Conservation (phyloP, 805 yeast genomes). For the Wickerhamiella lipophila region DNA sequence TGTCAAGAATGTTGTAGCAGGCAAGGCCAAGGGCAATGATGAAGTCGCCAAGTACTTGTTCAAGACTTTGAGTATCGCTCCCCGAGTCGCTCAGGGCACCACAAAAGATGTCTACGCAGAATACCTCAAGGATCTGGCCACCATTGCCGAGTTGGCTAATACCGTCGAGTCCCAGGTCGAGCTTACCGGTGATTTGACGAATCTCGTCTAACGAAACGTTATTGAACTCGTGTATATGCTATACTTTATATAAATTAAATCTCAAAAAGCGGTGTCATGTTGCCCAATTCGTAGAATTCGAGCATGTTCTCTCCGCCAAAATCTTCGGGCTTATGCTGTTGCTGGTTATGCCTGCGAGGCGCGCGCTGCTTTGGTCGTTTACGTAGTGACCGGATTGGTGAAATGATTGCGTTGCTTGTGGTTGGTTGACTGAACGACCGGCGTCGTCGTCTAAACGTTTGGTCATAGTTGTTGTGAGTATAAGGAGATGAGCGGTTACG, state of each 20-base stretch:
- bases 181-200: constrained; percentile 60
- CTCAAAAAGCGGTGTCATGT: constrained; percentile 27
- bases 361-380: constrained; percentile 13
- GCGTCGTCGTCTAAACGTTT: constrained; percentile 19
- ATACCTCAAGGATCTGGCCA: constrained; percentile 66
- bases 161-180: constrained; percentile 78
- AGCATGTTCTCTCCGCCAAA: constrained; percentile 24
- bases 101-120: constrained; percentile 51
- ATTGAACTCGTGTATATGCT: too few relatives aligned
- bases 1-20: constrained; percentile 23
- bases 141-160: constrained; percentile 70
- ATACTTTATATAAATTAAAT: constrained; percentile 10
- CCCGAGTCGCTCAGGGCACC: constrained; percentile 35
- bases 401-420: constrained; percentile 18
- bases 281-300: constrained; percentile 21
- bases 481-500: constrained; percentile 53
- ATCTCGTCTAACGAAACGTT: constrained; percentile 37
- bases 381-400: constrained; percentile 23
- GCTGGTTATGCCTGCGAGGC: constrained; percentile 1
- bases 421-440: constrained; percentile 18
- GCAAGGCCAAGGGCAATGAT: constrained; percentile 21
- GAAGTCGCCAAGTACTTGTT: constrained; percentile 56
- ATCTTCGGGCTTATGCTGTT: constrained; percentile 24
- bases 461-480: constrained; percentile 15
- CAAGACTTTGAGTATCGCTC: constrained; percentile 32